Conservation (phyloP, 1,284 basidiomycete genomes). For the Cryptococcus amylolentus region DNA sequence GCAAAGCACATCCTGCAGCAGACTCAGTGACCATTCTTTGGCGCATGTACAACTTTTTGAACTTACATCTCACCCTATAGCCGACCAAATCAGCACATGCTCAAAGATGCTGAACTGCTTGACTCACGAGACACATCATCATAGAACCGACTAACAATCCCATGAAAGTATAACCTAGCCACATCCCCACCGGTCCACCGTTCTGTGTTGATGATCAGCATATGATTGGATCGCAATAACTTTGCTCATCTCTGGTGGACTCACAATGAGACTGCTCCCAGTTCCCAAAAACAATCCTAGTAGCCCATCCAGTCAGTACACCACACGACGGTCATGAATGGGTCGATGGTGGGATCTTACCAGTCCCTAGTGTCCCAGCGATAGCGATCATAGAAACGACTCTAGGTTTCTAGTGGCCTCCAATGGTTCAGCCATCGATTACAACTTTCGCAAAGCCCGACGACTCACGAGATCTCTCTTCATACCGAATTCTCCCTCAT, state of each 20-base stretch:
- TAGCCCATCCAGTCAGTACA: no score
- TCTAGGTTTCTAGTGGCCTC: not conserved
- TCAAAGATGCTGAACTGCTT: not conserved
- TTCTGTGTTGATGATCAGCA: no score
- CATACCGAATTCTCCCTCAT: no score
- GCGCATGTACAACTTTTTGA: not conserved
- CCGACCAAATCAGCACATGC: no score
- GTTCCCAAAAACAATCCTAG: no score
- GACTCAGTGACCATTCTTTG: not conserved
- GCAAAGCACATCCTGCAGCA: conserved; percentile 1
- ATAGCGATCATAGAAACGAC: conserved; percentile 2
- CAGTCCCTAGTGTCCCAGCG: conserved; percentile 1
- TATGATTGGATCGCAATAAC: no score
- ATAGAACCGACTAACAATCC: not conserved
- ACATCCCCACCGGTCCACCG: not conserved
- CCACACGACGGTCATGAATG: no score
- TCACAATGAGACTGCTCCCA: no score
- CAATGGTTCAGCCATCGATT: no score
- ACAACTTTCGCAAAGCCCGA: no score
- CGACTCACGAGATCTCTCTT: no score
- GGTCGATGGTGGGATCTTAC: not conserved
- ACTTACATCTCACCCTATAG: conserved; percentile 1
- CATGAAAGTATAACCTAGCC: not conserved
- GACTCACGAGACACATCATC: conserved; percentile 5
- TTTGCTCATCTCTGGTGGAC: no score